Evolutionary conservation across 78 protist genomes (phyloP).

Genomic region (Cavenderia fasciculata): DNA sequence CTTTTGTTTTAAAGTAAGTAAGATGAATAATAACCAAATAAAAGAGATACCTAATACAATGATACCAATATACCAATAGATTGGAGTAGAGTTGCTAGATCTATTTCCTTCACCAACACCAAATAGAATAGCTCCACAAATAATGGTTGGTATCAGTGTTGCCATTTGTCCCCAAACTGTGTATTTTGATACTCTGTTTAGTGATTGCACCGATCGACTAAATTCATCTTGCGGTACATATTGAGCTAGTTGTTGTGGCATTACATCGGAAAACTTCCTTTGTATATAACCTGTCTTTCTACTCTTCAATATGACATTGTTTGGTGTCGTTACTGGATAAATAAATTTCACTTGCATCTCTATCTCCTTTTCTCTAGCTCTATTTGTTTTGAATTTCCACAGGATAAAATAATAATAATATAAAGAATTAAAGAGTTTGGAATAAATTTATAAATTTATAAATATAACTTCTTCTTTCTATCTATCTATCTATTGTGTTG

Average conservation of each 20-base stretch:
- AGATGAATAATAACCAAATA: constrained; percentile 13
- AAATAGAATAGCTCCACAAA: constrained; percentile 40
- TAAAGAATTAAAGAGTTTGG: no score
- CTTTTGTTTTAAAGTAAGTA: constrained; percentile 33
- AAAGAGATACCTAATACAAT: constrained; percentile 28
- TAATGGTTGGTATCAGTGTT: constrained; percentile 27
- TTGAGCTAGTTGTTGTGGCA: constrained; percentile 36
- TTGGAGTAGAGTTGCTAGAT: constrained; percentile 39
- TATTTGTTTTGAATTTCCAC: no score
- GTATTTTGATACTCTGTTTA: constrained; percentile 15
- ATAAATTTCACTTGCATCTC: constrained; percentile 39
- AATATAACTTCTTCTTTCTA: no score
- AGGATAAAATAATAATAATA: no score
- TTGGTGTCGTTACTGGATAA: constrained; percentile 35
- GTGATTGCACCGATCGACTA: constrained; percentile 16
- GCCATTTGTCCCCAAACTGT: constrained; percentile 46
- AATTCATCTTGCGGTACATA: constrained; percentile 19
- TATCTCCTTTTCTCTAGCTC: not conserved
- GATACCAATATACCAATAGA: constrained; percentile 75
- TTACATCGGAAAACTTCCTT: constrained; percentile 36
- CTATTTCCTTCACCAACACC: constrained; percentile 60
- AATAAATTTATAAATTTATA: no score
- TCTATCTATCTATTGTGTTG: no score
- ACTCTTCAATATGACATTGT: constrained; percentile 11
- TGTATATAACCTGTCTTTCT: constrained; percentile 38